Base-by-base conservation (phyloP, 2,329 filamentous ascomycete species). In the Penicillium sp. region DNA sequence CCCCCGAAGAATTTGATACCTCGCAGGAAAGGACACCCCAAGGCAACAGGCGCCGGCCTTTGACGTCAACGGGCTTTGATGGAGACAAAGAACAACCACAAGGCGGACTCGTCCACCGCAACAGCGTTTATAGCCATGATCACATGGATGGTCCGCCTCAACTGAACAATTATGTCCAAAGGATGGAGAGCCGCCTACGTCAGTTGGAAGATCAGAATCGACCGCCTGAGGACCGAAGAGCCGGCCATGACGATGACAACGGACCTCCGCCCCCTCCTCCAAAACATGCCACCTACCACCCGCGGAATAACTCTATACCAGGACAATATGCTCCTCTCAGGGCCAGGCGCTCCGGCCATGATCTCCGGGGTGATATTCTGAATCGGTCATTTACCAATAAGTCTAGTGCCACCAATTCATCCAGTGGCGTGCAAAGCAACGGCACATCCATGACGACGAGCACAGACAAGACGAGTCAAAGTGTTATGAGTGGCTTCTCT, bases 401-500 rank as follows among this genome's bases (percentile, higher is more conserved):
- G 68, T 95, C 88, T 1, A 93, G 77, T 62, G 82, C 82, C 3
- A 94, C 90, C 2, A 88, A 82, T 57, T 85, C 85, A 4, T 93
- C 88, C 1, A 82, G 80, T 35, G 82, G 82, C 12, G 81, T 82
- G 44, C 82, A 84, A 56, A 90, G 84, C 58, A 81, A 75, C 26
- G 75, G 76, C 2, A 87, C 83, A 6, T 78, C 78, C 59, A 75
- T 75, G 51, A 85, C 81, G 56, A 80, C 78, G 35, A 87, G 84
- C 56, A 90, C 86, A 1, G 82, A 87, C 58, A 83, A 82, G 65
- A 96, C 88, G 15, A 83, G 84, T 59, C 82, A 85, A 60, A 97
- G 88, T 61, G 69, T 98, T 38, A 96, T 96, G 91, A 97, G 91
- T 66, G 93, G 91, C 3, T 78, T 81, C 45, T 97, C 93, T 46